Evolutionary conservation across 352 stramenopile species (phyloP), one percentile per base, ranked within the genome.

Genomic region (Phytopythium helicoides): DNA sequence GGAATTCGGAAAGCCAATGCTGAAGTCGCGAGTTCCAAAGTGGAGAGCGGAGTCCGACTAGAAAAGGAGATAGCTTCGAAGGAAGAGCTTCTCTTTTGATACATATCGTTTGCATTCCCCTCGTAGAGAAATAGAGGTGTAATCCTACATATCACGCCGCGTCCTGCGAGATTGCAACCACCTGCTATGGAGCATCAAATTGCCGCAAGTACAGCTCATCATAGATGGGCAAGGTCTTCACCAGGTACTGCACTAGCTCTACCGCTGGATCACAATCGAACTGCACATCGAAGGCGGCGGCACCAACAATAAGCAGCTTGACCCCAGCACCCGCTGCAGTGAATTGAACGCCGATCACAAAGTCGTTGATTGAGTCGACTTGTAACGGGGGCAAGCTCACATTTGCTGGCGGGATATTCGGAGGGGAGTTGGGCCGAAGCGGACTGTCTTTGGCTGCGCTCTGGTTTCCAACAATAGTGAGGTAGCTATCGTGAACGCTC

Each of bases 1-100:
- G 60, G 63, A 74, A 12, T 11, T 62, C 35, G 25, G 25, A 34
- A 34, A 55, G 40, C 21, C 46, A 39, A 23, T 25, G 25, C 41
- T 73, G 42, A 72, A 55, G 37, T 63, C 66, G 37, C 58, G 72
- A 9, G 46, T 38, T 25, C 56, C 64, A 2, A 87, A 87, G 45
- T 76, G 64, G 45, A 70, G 73, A 47, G 75, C 74, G 0, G 79
- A 87, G 41, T 85, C 74, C 6, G 66, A 84, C 49, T 89, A 65
- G 47, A 22, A 3, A 7, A 47, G 33, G 47, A 22, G 33, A 18
- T 25, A 50, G 28, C 28, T 33, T 9, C 28, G 28, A 10, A 10
- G 28, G 28, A 33, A 33, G 28, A 33, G 28, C 9, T 9, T 33
- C 5, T 5, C 28, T 33, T 33, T 33, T 33, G 28, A 10, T 33